Base-by-base conservation (phyloP, 148 eudicot species). In the Fagopyrum tataricum region DNA sequence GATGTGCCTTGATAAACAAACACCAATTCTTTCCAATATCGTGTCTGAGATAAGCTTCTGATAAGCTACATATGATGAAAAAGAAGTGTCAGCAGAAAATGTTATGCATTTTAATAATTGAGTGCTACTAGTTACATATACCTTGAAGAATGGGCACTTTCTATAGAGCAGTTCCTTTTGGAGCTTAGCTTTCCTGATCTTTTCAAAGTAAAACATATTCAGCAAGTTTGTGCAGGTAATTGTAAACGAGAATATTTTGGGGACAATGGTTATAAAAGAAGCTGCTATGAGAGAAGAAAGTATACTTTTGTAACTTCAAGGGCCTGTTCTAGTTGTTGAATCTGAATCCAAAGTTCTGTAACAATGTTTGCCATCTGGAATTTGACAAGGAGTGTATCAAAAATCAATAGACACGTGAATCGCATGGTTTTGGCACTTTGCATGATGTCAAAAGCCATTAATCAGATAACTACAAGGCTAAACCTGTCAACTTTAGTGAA, bases 251-350 rank as follows among this genome's bases (percentile, higher is more conserved):
- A 56, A 43, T 24, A 71, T 15, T 26, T 26, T 43, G 47, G 24
- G 51, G 10, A 76, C 67, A 70, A n/a, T 31, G 69, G 62, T 52
- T 44, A 43, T 42, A 48, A 8, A 21, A 64, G 41, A 20, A 68
- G 58, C 23, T 74, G 40, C 49, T 41, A 17, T 26, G 42, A 55
- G 73, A 74, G 47, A 77, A 74, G 47, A 77, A 42, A 44, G 48
- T 4, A 66, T 88, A 91, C 97, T 85, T 94, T 84, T 71, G 91
- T 81, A 73, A 84, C 87, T 81, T 89, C 84, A 84, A 84, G 84
- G 75, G 96, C 96, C 81, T 89, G 98, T 77, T 94, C 97, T 71
- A 94, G 97, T 77, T 87, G 90, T 79, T 90, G 97, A 75, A 94
- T 81, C 75, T 94, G 97, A 87, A 85, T 82, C 98, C 98, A 94